Evolutionary conservation across 192 early-diverging fungal genomes (phyloP), one percentile per base, ranked within the genome.

Genomic region (Gaertneriomyces sp.): DNA sequence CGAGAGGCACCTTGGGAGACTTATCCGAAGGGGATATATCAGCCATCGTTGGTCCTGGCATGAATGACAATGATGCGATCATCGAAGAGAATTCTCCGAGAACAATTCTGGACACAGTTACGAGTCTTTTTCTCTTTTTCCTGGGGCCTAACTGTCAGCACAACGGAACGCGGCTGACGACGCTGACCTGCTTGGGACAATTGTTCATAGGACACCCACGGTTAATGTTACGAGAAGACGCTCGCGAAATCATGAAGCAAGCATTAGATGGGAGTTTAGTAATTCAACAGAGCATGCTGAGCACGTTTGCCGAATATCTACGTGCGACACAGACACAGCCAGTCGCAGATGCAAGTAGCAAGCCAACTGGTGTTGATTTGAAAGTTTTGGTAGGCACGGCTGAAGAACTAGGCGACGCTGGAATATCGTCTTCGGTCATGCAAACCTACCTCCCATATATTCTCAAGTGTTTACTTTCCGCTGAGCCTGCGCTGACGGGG

Each of bases 341-440:
- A 3, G 12, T n/a, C 12, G 47, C 68, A 78, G 53, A 77, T 49
- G 47, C 47, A n/a, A 17, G 47, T 49, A 49, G 25, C 25, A 33
- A 33, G 25, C 53, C 62, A 17, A 8, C 9, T 14, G 58, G 56
- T 19, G 63, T 93, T 16, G 90, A 94, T 69, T 76, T 93, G 11
- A 79, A 84, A 40, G 82, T 88, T 20, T 70, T 96, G 38, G 80
- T 94, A 6, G 93, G 93, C 19, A 90, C 90, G 64, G 87, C 89
- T 1, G 85, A 87, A 40, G 89, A 89, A 52, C 85, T 92, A 79
- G 85, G 85, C 17, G 92, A 93, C 61, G 85, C 88, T 6, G 93
- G 91, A n/a, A 87, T 97, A n/a, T 90, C 88, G 43, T 84, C 86
- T 20, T 86, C 93, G 51, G 72, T 98, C 42, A 94, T 97, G 89